Percentiles rank a stretch among this genome's conserved stretches.
Evolutionary conservation across 2,329 filamentous ascomycete species (phyloP).

Genomic region (Gyromitra esculenta): DNA sequence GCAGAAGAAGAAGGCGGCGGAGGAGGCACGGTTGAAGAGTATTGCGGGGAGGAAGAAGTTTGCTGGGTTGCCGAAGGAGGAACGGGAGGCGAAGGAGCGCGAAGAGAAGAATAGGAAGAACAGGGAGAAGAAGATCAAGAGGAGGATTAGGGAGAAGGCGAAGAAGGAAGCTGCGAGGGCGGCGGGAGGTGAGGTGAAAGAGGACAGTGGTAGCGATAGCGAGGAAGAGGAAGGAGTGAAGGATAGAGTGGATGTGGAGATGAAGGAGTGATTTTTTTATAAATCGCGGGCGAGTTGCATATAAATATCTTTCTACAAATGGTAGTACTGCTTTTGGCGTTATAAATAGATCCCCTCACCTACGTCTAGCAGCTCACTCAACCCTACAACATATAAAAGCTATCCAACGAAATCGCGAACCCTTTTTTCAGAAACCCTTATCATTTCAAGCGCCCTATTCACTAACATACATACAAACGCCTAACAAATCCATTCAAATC

Average conservation of each 20-base stretch:
- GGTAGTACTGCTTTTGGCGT: not conserved
- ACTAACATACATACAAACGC: slow-evolving; percentile 6
- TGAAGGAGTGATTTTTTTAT: not conserved
- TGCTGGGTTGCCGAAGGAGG: slow-evolving; percentile 41
- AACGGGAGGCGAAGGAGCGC: slow-evolving; percentile 51
- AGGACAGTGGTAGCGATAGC: not conserved
- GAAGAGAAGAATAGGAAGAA: slow-evolving; percentile 47
- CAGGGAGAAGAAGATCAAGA: slow-evolving; percentile 60
- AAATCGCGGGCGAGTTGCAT: not conserved
- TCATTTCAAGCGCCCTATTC: not conserved
- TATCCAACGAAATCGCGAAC: not conserved
- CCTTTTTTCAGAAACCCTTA: not conserved
- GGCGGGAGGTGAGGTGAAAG: not conserved
- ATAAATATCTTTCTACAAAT: slow-evolving; percentile 8
- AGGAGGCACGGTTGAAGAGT: slow-evolving; percentile 48
- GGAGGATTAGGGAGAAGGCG: slow-evolving; percentile 60
- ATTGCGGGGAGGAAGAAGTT: slow-evolving; percentile 50
- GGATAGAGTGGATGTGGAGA: not conserved
- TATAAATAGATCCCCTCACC: slow-evolving; percentile 10
- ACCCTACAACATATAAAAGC: not conserved
- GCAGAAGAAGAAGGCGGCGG: slow-evolving; percentile 31
- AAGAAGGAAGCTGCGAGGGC: slow-evolving; percentile 37
- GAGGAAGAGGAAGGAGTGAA: not conserved
- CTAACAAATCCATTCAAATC: slow-evolving; percentile 21
- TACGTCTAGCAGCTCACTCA: slow-evolving; percentile 3